Conservation (phyloP, 805 yeast species). For the Yamadazyma akitaensis region DNA sequence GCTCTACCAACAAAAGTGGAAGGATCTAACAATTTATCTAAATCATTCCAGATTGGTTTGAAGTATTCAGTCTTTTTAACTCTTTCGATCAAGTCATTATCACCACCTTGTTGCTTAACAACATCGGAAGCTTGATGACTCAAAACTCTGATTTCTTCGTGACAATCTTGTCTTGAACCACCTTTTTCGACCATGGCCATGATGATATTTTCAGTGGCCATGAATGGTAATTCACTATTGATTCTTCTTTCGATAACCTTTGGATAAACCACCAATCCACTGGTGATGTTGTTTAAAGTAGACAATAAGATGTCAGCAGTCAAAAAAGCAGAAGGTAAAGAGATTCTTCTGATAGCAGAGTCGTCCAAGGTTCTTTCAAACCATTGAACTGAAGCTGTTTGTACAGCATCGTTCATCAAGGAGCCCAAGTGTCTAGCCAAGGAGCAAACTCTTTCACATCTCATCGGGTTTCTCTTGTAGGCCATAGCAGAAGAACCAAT, state of each 20-base stretch:
- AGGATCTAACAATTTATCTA: constrained; percentile 83
- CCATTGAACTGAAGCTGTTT: constrained; percentile 98
- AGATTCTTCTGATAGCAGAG: constrained; percentile 95
- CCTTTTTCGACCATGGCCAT: constrained; percentile 99
- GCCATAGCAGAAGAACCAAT: constrained; percentile 99
- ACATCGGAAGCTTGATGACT: constrained; percentile 97
- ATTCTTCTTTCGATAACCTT: constrained; percentile 98
- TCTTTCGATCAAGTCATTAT: constrained; percentile 92
- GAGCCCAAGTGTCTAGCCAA: constrained; percentile 93
- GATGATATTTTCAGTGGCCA: constrained; percentile 98
- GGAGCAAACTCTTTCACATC: constrained; percentile 99
- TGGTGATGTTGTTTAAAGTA: constrained; percentile 85
- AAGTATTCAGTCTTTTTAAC: constrained; percentile 74
- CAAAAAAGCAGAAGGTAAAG: constrained; percentile 93
- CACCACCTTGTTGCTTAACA: constrained; percentile 98
- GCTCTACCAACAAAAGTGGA: constrained; percentile 97
- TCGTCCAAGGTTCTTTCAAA: constrained; percentile 98
- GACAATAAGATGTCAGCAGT: constrained; percentile 91
- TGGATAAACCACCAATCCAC: constrained; percentile 96
- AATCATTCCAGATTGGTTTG: constrained; percentile 82
- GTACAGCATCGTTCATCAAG: constrained; percentile 86
- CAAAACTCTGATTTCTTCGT: constrained; percentile 93
- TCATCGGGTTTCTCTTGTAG: constrained; percentile 99
- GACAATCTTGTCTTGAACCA: constrained; percentile 97
- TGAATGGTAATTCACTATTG: constrained; percentile 91